These are phyloP conservation scores for Dactylellina haptotyla DNA, from an alignment of 2,329 filamentous ascomycete genomes.

Conservation along the genomic window DNA sequence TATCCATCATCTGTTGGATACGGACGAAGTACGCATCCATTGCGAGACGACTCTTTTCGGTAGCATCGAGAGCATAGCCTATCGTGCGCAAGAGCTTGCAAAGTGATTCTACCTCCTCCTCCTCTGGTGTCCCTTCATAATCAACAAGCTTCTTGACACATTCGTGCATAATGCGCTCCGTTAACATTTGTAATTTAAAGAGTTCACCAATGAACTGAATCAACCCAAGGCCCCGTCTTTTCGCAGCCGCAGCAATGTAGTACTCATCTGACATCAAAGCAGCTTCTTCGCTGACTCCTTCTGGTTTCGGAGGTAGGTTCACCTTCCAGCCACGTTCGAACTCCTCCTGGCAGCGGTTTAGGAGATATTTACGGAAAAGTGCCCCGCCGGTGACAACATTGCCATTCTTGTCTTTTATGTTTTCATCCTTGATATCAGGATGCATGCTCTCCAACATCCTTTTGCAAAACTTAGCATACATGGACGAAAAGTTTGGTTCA, in stretches of 20 bases:
- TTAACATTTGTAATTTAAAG: constrained; percentile 98
- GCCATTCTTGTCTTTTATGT: constrained; percentile 87
- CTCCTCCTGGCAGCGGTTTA: constrained; percentile 98
- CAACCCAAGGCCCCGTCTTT: constrained; percentile 94
- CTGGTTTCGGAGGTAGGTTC: constrained; percentile 80
- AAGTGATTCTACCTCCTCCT: constrained; percentile 95
- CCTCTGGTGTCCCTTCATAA: constrained; percentile 90
- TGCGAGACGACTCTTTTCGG: constrained; percentile 83
- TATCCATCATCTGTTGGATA: constrained; percentile 82
- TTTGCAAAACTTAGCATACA: constrained; percentile 99
- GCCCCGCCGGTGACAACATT: constrained; percentile 90
- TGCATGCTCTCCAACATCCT: constrained; percentile 97
- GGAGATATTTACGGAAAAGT: constrained; percentile 96
- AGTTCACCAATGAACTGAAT: constrained; percentile 99
- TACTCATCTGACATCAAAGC: constrained; percentile 90
- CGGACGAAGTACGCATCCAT: constrained; percentile 95
- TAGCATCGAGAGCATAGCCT: constrained; percentile 82
- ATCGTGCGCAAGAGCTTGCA: constrained; percentile 92
- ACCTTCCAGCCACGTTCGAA: constrained; percentile 98
- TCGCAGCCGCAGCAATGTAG: constrained; percentile 90
- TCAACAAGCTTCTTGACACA: constrained; percentile 97
- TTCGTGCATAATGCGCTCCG: constrained; percentile 99
- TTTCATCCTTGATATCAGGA: constrained; percentile 92
- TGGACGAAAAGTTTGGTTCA: constrained; percentile 96
- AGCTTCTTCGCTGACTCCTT: constrained; percentile 77